phyloP scores from a whole-genome alignment of 805 yeast species.

The Suhomyces pyralidae region DNA sequence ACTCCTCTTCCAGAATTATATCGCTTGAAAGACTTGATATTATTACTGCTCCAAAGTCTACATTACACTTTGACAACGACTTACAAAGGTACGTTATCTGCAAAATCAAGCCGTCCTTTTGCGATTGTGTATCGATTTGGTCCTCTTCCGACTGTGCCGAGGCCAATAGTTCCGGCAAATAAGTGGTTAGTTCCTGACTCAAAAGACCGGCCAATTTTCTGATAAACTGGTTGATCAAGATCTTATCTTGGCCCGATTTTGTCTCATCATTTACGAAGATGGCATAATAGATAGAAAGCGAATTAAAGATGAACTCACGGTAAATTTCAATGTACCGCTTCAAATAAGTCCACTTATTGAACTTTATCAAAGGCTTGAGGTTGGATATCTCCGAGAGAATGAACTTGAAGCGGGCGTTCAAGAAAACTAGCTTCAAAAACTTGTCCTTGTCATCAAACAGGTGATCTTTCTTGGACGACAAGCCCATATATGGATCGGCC shows the following conservation, averaged over 20 bases:
- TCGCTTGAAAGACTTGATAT: conserved; percentile 11
- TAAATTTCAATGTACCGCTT: conserved; percentile 80
- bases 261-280: conserved; percentile 42
- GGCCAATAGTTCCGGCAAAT: conserved; percentile 20
- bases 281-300: conserved; percentile 63
- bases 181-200: conserved; percentile 17
- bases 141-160: conserved; percentile 13
- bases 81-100: conserved; percentile 90
- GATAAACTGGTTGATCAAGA: conserved; percentile 29
- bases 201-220: conserved; percentile 27
- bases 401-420: conserved; percentile 67
- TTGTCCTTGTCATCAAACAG: conserved; percentile 9
- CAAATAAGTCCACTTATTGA: conserved; percentile 57
- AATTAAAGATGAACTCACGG: conserved; percentile 77
- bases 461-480: conserved; percentile 22
- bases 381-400: conserved; percentile 59
- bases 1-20: conserved; percentile 26
- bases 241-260: conserved; percentile 18
- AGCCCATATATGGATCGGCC: conserved; percentile 23
- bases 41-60: conserved; percentile 62
- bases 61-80: conserved; percentile 68
- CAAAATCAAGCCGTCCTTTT: conserved; percentile 64
- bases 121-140: conserved; percentile 36
- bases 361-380: conserved; percentile 52
- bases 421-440: conserved; percentile 50